Conservation (phyloP, 2,329 filamentous ascomycete genomes). For the Chaetothyriales sp. region DNA sequence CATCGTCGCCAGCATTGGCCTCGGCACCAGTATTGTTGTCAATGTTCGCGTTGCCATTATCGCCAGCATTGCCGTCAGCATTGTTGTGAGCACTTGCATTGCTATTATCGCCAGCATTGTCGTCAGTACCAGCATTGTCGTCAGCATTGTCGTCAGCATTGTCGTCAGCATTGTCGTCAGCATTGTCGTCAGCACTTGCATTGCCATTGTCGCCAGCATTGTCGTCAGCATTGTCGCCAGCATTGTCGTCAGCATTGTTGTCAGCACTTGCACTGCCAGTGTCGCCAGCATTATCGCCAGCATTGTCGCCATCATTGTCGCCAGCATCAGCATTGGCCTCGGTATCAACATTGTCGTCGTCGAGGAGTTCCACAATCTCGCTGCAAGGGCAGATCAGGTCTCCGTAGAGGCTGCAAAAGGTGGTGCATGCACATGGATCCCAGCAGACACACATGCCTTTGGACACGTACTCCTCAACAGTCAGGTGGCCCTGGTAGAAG, state of each 20-base stretch:
- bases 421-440: slow-evolving; percentile 13
- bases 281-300: too few relatives aligned
- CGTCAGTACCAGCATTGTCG: too few relatives aligned
- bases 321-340: neutral
- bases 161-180: neutral
- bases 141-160: neutral
- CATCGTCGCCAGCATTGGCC: too few relatives aligned
- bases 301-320: neutral
- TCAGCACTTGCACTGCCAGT: too few relatives aligned
- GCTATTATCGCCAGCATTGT: too few relatives aligned
- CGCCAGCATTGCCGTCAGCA: neutral
- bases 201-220: too few relatives aligned
- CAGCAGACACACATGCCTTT: slow-evolving; percentile 15
- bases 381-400: slow-evolving; percentile 16
- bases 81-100: too few relatives aligned
- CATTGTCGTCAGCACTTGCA: neutral
- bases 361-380: slow-evolving; percentile 6
- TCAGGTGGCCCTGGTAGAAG: slow-evolving; percentile 15
- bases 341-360: neutral
- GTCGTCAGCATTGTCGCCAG: neutral
- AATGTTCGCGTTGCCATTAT: too few relatives aligned
- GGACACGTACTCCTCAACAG: slow-evolving; percentile 13
- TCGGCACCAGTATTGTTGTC: too few relatives aligned
- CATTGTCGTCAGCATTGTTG: too few relatives aligned
- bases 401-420: slow-evolving; percentile 14